Percentiles rank a stretch among this genome's conserved stretches.
Evolutionary conservation across 371 early-diverging fungal genomes (phyloP).

Genomic region (Mucor indicus): DNA sequence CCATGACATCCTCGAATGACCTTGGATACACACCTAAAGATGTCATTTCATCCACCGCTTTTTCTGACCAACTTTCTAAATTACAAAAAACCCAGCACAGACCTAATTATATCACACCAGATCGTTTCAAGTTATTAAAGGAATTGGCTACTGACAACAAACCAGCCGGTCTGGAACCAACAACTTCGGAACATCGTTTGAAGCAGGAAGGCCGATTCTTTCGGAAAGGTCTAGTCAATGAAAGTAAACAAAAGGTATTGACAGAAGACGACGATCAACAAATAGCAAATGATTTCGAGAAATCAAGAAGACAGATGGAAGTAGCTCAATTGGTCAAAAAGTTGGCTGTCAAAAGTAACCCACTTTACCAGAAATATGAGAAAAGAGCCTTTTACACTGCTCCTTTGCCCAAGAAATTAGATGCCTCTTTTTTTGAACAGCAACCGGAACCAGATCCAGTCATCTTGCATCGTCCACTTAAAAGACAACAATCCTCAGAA

Average conservation of each 20-base stretch:
- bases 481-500: no score
- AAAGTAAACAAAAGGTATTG: conserved; percentile 21
- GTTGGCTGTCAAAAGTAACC: conserved; percentile 32
- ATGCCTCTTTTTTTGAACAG: no score
- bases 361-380: conserved; percentile 33
- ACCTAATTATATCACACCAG: conserved; percentile 23
- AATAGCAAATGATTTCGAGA: conserved; percentile 6
- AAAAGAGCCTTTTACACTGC: conserved; percentile 4
- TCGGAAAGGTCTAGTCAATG: conserved; percentile 22
- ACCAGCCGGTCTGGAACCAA: background rate
- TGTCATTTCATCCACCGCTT: background rate
- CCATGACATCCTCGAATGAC: conserved; percentile 16
- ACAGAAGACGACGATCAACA: no score
- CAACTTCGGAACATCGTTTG: background rate
- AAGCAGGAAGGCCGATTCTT: conserved; percentile 14
- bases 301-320: conserved; percentile 16
- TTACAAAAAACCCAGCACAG: background rate
- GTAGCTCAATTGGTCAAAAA: conserved; percentile 22
- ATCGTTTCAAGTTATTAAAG: conserved; percentile 18
- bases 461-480: no score
- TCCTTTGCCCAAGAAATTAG: no score
- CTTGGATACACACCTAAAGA: conserved; percentile 22
- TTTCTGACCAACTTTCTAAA: background rate
- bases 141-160: conserved; percentile 20
- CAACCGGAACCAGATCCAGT: no score